Conservation (phyloP, 768 basidiomycete species). For the Auriscalpium orientale region DNA sequence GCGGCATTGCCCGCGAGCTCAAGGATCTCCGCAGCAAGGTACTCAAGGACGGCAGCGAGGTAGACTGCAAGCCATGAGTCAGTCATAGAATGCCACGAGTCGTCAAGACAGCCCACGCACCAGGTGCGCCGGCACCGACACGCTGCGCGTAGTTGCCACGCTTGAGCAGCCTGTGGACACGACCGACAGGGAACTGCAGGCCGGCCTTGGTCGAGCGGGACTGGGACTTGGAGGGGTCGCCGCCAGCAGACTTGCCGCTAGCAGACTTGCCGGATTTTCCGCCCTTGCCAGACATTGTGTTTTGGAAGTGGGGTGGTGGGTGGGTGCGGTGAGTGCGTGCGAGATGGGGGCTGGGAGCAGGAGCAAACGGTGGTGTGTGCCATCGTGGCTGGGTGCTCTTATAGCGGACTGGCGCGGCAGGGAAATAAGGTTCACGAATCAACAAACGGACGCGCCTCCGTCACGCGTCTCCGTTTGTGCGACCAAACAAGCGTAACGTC, state of each 20-base stretch:
- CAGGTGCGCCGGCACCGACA: slow-evolving; percentile 83
- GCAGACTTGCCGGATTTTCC: slow-evolving; percentile 52
- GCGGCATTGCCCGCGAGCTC: slow-evolving; percentile 89
- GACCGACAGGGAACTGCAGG: slow-evolving; percentile 86
- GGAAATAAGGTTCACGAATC: slow-evolving; percentile 22
- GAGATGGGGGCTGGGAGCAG: slow-evolving; percentile 1
- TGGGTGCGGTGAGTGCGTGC: slow-evolving; percentile 12
- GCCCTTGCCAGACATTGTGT: slow-evolving; percentile 42
- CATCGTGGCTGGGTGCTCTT: not conserved
- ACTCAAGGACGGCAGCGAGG: slow-evolving; percentile 88
- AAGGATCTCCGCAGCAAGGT: slow-evolving; percentile 89
- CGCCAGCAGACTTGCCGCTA: slow-evolving; percentile 34
- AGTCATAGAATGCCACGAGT: not conserved
- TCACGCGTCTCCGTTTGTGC: slow-evolving; percentile 1
- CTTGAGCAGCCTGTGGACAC: slow-evolving; percentile 86
- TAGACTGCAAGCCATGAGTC: slow-evolving; percentile 47
- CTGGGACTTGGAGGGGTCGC: slow-evolving; percentile 38
- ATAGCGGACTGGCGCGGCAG: not conserved
- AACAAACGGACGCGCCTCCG: slow-evolving; percentile 29
- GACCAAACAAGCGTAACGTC: slow-evolving; percentile 32
- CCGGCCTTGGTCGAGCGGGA: slow-evolving; percentile 73
- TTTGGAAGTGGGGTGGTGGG: slow-evolving; percentile 8
- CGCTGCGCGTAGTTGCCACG: slow-evolving; percentile 82
- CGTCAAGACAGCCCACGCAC: slow-evolving; percentile 27
- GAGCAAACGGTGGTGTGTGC: not conserved